Percentiles rank a stretch among this genome's conserved stretches.
Conservation (phyloP, 768 basidiomycete species). For the Clathrus columnatus region DNA sequence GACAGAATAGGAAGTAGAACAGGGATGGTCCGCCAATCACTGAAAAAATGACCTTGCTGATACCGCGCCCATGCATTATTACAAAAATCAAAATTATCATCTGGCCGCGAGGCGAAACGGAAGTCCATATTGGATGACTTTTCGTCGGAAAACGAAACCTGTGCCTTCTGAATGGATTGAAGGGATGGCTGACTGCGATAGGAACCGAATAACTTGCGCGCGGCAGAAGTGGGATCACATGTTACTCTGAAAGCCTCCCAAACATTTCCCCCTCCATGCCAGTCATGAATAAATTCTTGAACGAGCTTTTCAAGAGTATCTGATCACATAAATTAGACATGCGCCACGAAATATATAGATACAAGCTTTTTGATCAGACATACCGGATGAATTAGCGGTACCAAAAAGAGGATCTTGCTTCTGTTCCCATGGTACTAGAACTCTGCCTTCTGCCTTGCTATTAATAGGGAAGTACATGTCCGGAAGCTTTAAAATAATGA, state of each 20-base stretch:
- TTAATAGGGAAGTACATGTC: slow-evolving; percentile 96
- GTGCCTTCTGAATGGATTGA: slow-evolving; percentile 1
- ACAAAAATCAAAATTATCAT: slow-evolving; percentile 74
- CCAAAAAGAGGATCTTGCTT: slow-evolving; percentile 36
- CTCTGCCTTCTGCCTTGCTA: slow-evolving; percentile 85
- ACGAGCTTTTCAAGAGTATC: slow-evolving; percentile 54
- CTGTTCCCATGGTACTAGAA: slow-evolving; percentile 90
- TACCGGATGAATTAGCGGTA: slow-evolving; percentile 23
- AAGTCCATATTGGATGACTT: slow-evolving; percentile 45
- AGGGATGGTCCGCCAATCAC: slow-evolving; percentile 87
- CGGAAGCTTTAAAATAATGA: slow-evolving; percentile 49
- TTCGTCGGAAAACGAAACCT: slow-evolving; percentile 7
- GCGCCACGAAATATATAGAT: background rate
- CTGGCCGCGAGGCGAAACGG: slow-evolving; percentile 49
- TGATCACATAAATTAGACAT: slow-evolving; percentile 12
- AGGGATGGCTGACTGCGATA: slow-evolving; percentile 40
- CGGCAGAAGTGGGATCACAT: slow-evolving; percentile 68
- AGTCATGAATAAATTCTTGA: slow-evolving; percentile 67
- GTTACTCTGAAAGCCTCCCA: slow-evolving; percentile 97
- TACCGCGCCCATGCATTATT: slow-evolving; percentile 72
- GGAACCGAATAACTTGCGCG: slow-evolving; percentile 77
- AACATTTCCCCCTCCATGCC: slow-evolving; percentile 73
- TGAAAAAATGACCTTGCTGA: slow-evolving; percentile 93
- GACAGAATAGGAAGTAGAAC: slow-evolving; percentile 91
- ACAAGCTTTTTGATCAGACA: slow-evolving; percentile 7